phyloP scores from a whole-genome alignment of 23 red algal species.

The Cyanidioschyzon merolae region DNA sequence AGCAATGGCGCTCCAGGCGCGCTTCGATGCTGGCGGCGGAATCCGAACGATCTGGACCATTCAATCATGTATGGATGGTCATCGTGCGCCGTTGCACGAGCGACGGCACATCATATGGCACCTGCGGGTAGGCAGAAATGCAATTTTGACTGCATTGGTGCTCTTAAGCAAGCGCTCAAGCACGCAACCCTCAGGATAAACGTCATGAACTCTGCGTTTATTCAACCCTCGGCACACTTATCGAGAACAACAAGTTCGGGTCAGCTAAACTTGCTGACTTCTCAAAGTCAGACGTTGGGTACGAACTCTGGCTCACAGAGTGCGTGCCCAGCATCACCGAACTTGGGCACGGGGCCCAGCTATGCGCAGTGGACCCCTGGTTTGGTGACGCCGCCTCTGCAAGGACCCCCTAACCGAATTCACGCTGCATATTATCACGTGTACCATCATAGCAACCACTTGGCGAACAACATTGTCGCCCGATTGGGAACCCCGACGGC shows the following conservation, averaged over 20 bases:
- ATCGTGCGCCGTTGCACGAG: no score
- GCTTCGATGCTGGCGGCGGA: no score
- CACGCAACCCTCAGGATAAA: no score
- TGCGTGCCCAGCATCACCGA: background rate
- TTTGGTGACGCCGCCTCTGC: background rate
- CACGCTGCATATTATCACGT: conserved; percentile 1
- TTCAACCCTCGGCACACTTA: background rate
- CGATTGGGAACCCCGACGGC: background rate
- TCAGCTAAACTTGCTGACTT: background rate
- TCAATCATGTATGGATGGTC: no score
- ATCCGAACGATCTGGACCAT: no score
- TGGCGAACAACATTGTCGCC: background rate
- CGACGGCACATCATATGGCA: no score
- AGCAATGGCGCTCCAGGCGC: no score
- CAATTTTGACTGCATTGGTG: no score
- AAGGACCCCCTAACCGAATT: background rate
- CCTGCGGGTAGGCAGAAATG: no score
- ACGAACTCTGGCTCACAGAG: background rate
- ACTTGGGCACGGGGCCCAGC: background rate
- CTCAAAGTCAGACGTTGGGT: background rate
- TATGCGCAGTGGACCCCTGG: background rate
- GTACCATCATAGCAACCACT: conserved; percentile 6
- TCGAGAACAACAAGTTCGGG: background rate
- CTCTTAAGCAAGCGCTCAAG: no score
- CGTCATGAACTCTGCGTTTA: background rate